These are phyloP conservation scores for Corchorus olitorius DNA, from an alignment of 345 rosid species.

Conservation along the genomic window DNA sequence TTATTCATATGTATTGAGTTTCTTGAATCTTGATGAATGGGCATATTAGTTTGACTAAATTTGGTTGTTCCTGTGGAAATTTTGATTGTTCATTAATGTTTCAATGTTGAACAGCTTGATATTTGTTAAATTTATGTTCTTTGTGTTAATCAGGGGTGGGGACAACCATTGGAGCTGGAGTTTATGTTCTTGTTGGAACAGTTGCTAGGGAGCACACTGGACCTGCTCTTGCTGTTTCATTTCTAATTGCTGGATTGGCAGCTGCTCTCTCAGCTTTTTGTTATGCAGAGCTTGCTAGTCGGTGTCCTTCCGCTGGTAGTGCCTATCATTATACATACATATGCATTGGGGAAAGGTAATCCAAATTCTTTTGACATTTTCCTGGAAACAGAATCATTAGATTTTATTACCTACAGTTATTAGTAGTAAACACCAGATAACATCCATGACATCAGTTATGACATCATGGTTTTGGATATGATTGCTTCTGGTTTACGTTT, in stretches of 20 bases:
- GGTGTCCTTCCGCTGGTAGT: conserved; percentile 99
- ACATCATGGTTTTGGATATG: background rate
- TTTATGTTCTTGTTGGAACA: conserved; percentile 91
- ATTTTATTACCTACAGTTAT: background rate
- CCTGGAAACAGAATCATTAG: background rate
- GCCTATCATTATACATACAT: conserved; percentile 97
- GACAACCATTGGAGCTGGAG: conserved; percentile 98
- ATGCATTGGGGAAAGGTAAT: conserved; percentile 93
- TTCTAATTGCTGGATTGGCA: conserved; percentile 90
- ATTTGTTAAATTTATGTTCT: background rate
- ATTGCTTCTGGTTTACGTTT: conserved; percentile 2
- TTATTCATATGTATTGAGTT: background rate
- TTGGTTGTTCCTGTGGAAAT: background rate
- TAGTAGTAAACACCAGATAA: background rate
- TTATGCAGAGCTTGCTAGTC: conserved; percentile 93
- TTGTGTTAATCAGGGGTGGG: conserved; percentile 68
- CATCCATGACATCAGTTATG: conserved; percentile 5
- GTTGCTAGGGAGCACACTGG: conserved; percentile 99
- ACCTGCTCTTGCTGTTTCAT: conserved; percentile 89
- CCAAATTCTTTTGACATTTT: background rate
- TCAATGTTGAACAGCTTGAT: background rate
- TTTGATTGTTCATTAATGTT: background rate
- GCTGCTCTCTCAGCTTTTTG: conserved; percentile 96
- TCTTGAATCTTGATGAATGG: background rate
- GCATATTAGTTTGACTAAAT: background rate